A percentile compares a stretch with the other conserved stretches of the same genome.
Evolutionary conservation across 257 asterid genomes (phyloP).

Genomic region (Nicotiana benthamiana): DNA sequence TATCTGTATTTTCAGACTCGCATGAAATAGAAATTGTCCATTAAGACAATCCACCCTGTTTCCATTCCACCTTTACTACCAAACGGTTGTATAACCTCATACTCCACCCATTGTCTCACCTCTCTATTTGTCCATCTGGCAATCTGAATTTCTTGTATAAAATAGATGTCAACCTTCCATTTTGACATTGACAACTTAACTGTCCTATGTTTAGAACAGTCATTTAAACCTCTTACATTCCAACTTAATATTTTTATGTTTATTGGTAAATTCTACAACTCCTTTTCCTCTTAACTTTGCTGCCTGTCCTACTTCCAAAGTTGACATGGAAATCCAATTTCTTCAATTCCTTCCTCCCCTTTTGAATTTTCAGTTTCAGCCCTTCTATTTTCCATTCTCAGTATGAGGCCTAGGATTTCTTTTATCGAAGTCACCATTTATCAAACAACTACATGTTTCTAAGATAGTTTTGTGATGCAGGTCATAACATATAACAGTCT

Average conservation of each 20-base stretch:
- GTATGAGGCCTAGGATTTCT: background rate
- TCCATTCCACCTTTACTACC: background rate
- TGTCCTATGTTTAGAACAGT: background rate
- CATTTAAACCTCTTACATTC: background rate
- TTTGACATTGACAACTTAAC: background rate
- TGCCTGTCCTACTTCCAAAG: constrained; percentile 1
- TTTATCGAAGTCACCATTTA: background rate
- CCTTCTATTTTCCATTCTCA: background rate
- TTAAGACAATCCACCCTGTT: background rate
- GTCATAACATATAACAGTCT: background rate
- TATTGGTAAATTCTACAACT: background rate
- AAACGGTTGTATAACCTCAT: background rate
- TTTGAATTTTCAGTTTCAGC: background rate
- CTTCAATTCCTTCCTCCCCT: background rate
- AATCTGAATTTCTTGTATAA: background rate
- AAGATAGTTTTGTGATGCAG: background rate
- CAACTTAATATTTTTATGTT: background rate
- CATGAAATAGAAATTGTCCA: background rate
- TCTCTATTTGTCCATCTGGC: background rate
- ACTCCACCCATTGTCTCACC: background rate
- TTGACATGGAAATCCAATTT: background rate
- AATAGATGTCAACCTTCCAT: background rate
- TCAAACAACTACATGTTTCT: background rate
- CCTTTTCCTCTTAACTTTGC: background rate
- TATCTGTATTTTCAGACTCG: background rate